A percentile compares a stretch with the other conserved stretches of the same genome.
Evolutionary conservation across 2,329 filamentous ascomycete genomes (phyloP).

Genomic region (Stachybotrys echinatus): DNA sequence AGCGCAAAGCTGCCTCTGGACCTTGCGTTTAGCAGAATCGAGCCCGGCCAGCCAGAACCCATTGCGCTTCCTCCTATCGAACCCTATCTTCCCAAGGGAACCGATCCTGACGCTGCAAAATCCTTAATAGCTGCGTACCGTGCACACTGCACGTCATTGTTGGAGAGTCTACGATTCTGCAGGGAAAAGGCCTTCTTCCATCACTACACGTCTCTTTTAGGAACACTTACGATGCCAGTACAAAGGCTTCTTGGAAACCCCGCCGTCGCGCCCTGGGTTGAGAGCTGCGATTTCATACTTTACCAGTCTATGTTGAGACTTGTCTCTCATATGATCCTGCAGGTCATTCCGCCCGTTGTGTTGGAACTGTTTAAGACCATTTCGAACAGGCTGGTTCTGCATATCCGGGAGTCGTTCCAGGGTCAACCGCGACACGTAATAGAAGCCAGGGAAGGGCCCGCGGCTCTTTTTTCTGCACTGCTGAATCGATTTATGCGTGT

Average conservation of each 20-base stretch:
- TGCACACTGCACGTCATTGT: slow-evolving; percentile 89
- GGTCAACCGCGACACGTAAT: slow-evolving; percentile 81
- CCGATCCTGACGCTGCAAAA: slow-evolving; percentile 81
- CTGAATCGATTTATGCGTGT: slow-evolving; percentile 84
- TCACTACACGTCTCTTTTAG: slow-evolving; percentile 90
- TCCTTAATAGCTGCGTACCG: slow-evolving; percentile 84
- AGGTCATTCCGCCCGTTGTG: slow-evolving; percentile 84
- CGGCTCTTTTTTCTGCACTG: slow-evolving; percentile 80
- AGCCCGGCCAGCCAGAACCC: slow-evolving; percentile 21
- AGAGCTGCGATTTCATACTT: slow-evolving; percentile 90
- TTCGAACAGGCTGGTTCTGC: slow-evolving; percentile 70
- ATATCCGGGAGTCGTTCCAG: slow-evolving; percentile 81
- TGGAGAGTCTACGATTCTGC: slow-evolving; percentile 93
- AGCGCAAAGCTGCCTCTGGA: slow-evolving; percentile 52
- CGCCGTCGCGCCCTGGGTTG: slow-evolving; percentile 83
- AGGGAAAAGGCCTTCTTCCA: slow-evolving; percentile 97
- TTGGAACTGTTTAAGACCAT: slow-evolving; percentile 84
- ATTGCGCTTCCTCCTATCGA: slow-evolving; percentile 83
- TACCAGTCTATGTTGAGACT: slow-evolving; percentile 97
- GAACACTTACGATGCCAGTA: slow-evolving; percentile 92
- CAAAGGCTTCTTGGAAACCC: slow-evolving; percentile 85
- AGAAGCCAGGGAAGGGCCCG: slow-evolving; percentile 80
- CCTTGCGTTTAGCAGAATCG: slow-evolving; percentile 51
- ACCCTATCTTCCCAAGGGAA: slow-evolving; percentile 71
- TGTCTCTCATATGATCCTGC: slow-evolving; percentile 79